These are phyloP conservation scores for Pyrus hybrid DNA, from an alignment of 331 rosid genomes.

Conservation along the genomic window DNA sequence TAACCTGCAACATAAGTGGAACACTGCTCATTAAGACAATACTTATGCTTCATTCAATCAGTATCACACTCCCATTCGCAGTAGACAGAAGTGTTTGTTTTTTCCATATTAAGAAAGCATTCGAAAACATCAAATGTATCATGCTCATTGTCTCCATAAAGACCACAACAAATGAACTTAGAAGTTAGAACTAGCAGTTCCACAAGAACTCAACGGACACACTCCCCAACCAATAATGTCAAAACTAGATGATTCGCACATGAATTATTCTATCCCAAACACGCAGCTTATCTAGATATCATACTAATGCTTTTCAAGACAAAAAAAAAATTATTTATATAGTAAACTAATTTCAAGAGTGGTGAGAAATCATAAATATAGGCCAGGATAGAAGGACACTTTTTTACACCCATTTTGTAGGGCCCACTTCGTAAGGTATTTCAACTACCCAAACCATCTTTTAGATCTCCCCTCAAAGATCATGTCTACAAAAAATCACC, in stretches of 20 bases:
- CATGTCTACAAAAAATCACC: no score
- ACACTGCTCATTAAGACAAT: background rate
- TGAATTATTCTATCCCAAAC: background rate
- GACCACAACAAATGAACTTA: background rate
- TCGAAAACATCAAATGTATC: background rate
- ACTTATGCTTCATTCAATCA: background rate
- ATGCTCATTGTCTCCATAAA: background rate
- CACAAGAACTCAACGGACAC: background rate
- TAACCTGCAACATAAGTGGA: constrained; percentile 53
- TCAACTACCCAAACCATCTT: no score
- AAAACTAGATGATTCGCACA: background rate
- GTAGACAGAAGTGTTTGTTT: background rate
- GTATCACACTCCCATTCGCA: background rate
- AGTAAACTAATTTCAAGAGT: background rate
- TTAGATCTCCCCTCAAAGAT: no score
- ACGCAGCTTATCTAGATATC: background rate
- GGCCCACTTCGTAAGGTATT: no score
- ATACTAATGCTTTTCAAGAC: background rate
- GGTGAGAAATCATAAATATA: background rate
- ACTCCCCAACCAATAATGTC: background rate
- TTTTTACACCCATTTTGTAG: no score
- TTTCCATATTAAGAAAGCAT: background rate
- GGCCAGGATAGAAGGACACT: no score
- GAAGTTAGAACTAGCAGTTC: background rate
- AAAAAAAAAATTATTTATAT: no score